phyloP scores from a whole-genome alignment of 345 rosid genomes.

The Salix suchowensis region DNA sequence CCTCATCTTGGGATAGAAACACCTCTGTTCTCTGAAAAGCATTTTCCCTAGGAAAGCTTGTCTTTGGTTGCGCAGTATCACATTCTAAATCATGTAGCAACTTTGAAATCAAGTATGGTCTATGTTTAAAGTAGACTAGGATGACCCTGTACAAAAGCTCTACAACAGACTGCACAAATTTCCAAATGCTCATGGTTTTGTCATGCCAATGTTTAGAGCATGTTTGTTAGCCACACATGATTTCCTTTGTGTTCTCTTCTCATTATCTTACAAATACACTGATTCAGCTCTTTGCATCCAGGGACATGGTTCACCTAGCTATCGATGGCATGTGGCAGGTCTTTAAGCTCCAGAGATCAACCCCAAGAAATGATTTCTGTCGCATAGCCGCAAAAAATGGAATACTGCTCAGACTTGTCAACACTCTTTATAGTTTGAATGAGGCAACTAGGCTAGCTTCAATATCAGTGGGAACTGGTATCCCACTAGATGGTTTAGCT shows the following conservation, averaged over 20 bases:
- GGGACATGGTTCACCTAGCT: conserved; percentile 99
- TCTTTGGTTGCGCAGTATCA: not conserved
- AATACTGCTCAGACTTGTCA: conserved; percentile 71
- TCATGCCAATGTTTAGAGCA: not conserved
- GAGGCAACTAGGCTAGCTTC: conserved; percentile 86
- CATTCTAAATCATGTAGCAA: not conserved
- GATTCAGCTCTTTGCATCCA: conserved; percentile 40
- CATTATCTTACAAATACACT: conserved; percentile 9
- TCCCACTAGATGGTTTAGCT: conserved; percentile 50
- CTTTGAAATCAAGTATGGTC: not conserved
- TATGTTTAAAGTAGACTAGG: not conserved
- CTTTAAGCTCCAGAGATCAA: conserved; percentile 90
- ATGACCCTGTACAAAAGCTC: not conserved
- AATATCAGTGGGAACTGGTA: conserved; percentile 55
- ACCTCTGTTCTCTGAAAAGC: not conserved
- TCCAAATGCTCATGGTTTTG: not conserved
- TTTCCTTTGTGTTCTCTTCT: not conserved
- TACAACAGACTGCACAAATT: not conserved
- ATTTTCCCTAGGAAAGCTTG: not conserved
- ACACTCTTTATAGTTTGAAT: conserved; percentile 92
- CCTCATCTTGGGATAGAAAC: not conserved
- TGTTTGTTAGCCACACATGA: not conserved
- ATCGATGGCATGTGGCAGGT: conserved; percentile 99
- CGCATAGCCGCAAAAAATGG: conserved; percentile 93
- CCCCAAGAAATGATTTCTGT: conserved; percentile 90